These are phyloP conservation scores for Psilocybe sp. DNA, from an alignment of 768 basidiomycete species.

Conservation along the genomic window DNA sequence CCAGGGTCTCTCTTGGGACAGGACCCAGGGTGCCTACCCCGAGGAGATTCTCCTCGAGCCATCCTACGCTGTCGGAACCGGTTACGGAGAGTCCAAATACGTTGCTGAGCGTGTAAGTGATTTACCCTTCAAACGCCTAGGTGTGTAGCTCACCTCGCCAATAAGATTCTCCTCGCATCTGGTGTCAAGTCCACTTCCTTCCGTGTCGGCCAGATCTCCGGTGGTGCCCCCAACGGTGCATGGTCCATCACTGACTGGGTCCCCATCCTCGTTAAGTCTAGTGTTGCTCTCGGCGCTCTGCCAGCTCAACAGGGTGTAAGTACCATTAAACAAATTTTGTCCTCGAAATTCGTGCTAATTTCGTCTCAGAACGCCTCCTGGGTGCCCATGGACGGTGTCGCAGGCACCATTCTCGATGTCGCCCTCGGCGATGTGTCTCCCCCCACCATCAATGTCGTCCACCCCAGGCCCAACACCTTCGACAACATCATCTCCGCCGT, in stretches of 20 bases:
- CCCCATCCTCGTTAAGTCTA: slow-evolving; percentile 32
- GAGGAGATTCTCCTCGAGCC: slow-evolving; percentile 29
- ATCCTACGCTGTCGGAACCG: slow-evolving; percentile 23
- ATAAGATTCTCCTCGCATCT: slow-evolving; percentile 13
- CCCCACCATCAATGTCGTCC: slow-evolving; percentile 28
- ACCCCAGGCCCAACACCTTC: slow-evolving; percentile 30
- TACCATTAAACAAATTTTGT: background rate
- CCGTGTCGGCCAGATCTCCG: slow-evolving; percentile 32
- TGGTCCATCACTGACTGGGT: slow-evolving; percentile 36
- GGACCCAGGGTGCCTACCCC: slow-evolving; percentile 23
- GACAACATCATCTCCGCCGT: slow-evolving; percentile 19
- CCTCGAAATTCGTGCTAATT: background rate
- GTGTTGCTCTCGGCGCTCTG: slow-evolving; percentile 21
- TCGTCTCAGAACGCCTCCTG: slow-evolving; percentile 26
- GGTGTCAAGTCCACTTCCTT: slow-evolving; percentile 24
- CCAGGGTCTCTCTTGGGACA: slow-evolving; percentile 26
- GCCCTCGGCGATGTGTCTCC: slow-evolving; percentile 9
- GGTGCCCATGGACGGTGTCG: slow-evolving; percentile 24
- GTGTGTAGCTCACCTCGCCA: too few species aligned
- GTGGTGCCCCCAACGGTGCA: slow-evolving; percentile 27
- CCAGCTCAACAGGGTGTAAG: slow-evolving; percentile 24
- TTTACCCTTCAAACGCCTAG: background rate
- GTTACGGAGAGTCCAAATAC: slow-evolving; percentile 32
- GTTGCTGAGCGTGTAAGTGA: slow-evolving; percentile 29
- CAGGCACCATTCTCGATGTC: slow-evolving; percentile 5